Base-by-base conservation (phyloP, 2,329 filamentous ascomycete species). In the Trichocomaceae sp. region DNA sequence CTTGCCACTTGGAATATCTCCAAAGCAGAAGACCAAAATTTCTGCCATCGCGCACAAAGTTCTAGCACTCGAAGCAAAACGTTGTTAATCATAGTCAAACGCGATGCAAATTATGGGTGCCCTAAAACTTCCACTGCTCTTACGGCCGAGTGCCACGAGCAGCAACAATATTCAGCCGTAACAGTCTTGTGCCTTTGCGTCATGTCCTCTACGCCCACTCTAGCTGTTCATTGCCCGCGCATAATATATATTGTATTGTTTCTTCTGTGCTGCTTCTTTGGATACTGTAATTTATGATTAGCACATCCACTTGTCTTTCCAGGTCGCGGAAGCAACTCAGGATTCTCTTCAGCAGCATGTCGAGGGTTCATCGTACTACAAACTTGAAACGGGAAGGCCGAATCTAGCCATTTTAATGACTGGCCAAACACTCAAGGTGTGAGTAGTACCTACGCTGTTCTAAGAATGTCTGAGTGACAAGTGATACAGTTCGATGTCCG, bases 401-500 rank as follows among this genome's bases (percentile, higher is more conserved):
- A 45, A 22, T n/a, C 37, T 4, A 5, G 35, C 5, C 54, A 56
- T 37, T 73, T 66, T 61, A 71, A 76, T 26, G 70, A 78, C 55
- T 81, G 78, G 78, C 78, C 78, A 2, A 80, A 80, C 58, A 71
- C 75, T 17, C 68, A 73, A 54, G 78, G 78, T 10, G 77, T 79
- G 71, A 60, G 75, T 65, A 4, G 19, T 22, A 9, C 20, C 9
- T 13, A 3, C 35, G 29, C 31, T 47, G 12, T 9, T 22, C 5
- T 20, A 8, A 33, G 23, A 29, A 19, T 37, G 8, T 13, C 52
- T 47, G 42, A 56, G 61, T 61, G 47, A 58, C 23, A 37, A 8
- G 45, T 45, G 56, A 47, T 35, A 60, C 44, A 89, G 84, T 90
- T 90, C 62, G 80, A 88, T 55, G 81, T 78, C 17, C 75, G 85